phyloP scores from a whole-genome alignment of 192 early-diverging fungal genomes.

The Mortierella claussenii region DNA sequence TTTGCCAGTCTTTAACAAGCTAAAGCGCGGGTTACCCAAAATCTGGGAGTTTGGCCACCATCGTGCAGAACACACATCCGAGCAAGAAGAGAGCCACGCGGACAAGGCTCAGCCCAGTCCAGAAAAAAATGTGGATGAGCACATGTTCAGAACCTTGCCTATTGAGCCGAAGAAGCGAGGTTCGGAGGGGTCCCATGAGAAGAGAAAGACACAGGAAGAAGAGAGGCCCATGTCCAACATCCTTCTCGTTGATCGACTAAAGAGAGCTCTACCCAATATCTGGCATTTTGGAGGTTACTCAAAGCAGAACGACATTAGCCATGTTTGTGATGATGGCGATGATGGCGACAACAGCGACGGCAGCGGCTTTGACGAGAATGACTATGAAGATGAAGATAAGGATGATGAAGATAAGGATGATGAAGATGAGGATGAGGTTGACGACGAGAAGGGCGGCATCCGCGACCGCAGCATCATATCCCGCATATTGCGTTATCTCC shows the following conservation, averaged over 20 bases:
- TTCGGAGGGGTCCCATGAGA: too few species aligned
- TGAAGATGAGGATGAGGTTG: neutral
- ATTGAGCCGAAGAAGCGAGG: constrained; percentile 2
- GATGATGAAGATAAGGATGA: neutral
- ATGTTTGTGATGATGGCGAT: neutral
- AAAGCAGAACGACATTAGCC: neutral
- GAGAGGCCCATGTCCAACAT: neutral
- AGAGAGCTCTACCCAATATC: neutral
- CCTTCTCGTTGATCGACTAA: neutral
- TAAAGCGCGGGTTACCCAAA: too few species aligned
- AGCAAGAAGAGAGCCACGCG: too few species aligned
- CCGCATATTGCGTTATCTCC: neutral
- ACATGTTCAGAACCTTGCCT: constrained; percentile 6
- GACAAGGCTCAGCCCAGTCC: too few species aligned
- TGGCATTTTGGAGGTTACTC: neutral
- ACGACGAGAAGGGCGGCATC: neutral
- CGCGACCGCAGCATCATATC: neutral
- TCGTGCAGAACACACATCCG: too few species aligned
- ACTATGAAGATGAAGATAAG: neutral
- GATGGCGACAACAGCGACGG: neutral
- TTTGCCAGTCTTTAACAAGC: too few species aligned
- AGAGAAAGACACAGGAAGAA: too few species aligned
- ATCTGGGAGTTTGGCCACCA: too few species aligned
- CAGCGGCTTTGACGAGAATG: neutral
- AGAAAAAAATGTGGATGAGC: too few species aligned